Conservation (phyloP, 768 basidiomycete species). For the Russula sp. region DNA sequence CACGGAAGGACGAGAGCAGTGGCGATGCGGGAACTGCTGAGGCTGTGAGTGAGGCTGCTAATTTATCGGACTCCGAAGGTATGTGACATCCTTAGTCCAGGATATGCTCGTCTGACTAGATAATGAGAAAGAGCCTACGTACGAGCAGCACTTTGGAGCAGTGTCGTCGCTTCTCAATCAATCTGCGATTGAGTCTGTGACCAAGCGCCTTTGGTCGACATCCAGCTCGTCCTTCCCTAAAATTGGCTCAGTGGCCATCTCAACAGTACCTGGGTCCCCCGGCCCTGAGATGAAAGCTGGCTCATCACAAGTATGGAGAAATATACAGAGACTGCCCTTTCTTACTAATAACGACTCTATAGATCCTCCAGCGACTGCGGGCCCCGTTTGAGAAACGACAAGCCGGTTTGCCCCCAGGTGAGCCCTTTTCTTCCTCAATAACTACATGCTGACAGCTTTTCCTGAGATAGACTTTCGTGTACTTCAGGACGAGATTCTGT, state of each 20-base stretch:
- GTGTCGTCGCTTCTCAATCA: constrained; percentile 48
- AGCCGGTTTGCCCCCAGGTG: constrained; percentile 50
- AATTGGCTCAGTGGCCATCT: constrained; percentile 51
- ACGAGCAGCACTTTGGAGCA: constrained; percentile 72
- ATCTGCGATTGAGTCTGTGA: constrained; percentile 44
- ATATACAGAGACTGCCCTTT: not conserved
- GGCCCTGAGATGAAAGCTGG: constrained; percentile 7
- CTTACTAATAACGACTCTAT: not conserved
- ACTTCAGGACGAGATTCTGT: constrained; percentile 65
- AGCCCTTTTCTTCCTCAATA: constrained; percentile 15
- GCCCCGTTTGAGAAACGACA: constrained; percentile 50
- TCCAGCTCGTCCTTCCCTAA: constrained; percentile 46
- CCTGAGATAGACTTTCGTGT: constrained; percentile 39
- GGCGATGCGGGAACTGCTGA: constrained; percentile 19
- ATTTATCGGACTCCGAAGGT: constrained; percentile 23
- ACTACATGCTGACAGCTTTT: not conserved
- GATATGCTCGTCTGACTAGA: not conserved
- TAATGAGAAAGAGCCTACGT: constrained; percentile 37
- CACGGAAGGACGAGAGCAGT: constrained; percentile 18
- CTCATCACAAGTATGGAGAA: constrained; percentile 12
- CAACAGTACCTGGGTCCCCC: constrained; percentile 39
- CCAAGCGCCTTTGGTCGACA: constrained; percentile 52
- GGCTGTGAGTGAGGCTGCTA: constrained; percentile 1
- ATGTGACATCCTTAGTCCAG: not conserved
- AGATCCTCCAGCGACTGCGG: constrained; percentile 57